Evolutionary conservation across 2,329 filamentous ascomycete genomes (phyloP), one percentile per base, ranked within the genome.

Genomic region (Botrytis medusae): DNA sequence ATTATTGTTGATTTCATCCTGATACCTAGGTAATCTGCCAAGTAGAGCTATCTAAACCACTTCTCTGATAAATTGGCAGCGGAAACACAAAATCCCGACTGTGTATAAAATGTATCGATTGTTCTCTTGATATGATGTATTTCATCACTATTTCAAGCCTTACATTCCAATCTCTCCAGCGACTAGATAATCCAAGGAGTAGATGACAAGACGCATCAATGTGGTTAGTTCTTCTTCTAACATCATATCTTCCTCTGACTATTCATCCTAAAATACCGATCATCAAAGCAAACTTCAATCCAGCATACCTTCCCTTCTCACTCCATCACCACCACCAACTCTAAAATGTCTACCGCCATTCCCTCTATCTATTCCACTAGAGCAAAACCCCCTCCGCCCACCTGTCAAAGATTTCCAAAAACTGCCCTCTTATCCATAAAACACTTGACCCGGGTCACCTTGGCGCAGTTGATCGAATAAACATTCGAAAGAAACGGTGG

Each of bases 1-100:
- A 14, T 37, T n/a, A 61, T 34, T 34, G 25, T 22, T 32, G n/a
- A 68, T 90, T 84, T 34, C 82, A 20, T 61, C 51, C 6, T 7
- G 7, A 16, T 16, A 16, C 89, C 22, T 81, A 34, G 85, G 44
- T 87, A 89, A 77, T 86, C 87, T 8, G 81, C 84, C 7, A 89
- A 81, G 79, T 80, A 18, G 82, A 87, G 68, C 25, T 54, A 34
- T 48, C 42, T 87, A 14, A 77, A 84, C 42, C 82, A 81, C 2
- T 89, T 86, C 79, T 88, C 20, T 2, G 84, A 83, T 0, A 77
- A 79, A 72, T 68, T 82, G 14, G 80, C 82, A 4, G 81, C 82
- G 10, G 76, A 78, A 4, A 84, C 75, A 42, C 69, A 73, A 75
- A 74, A 83, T 2, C 87, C 86, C 22, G 82, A 84, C 12, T 83